phyloP scores from a whole-genome alignment of 805 yeast species.

The Yarrowia phangngaensis region DNA sequence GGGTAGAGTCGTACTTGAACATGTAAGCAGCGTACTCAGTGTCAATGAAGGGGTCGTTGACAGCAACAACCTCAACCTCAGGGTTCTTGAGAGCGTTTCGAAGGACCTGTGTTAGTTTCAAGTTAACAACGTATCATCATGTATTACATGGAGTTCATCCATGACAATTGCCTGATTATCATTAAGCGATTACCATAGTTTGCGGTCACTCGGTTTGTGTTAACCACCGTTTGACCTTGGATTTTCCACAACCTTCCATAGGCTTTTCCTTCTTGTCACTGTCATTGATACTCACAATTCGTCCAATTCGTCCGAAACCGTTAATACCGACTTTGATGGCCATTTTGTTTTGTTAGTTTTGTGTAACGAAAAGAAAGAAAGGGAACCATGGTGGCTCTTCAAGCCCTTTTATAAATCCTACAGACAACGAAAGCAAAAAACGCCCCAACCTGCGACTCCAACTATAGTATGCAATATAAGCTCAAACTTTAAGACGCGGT shows the following conservation, averaged over 20 bases:
- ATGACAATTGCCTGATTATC: neutral
- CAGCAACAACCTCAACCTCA: conserved; percentile 77
- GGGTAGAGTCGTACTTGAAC: conserved; percentile 95
- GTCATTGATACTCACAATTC: conserved; percentile 48
- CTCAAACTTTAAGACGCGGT: too few relatives aligned
- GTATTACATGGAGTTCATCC: neutral
- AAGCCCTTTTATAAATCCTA: conserved; percentile 19
- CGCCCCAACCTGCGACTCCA: too few relatives aligned
- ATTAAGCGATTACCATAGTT: too few relatives aligned
- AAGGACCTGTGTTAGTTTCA: conserved; percentile 40
- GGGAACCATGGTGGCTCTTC: neutral
- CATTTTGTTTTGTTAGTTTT: conserved; percentile 33
- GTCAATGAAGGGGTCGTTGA: conserved; percentile 88
- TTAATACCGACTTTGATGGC: conserved; percentile 75
- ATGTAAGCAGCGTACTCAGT: conserved; percentile 90
- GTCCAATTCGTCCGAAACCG: conserved; percentile 94
- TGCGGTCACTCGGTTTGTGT: too few relatives aligned
- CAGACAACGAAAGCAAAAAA: too few relatives aligned
- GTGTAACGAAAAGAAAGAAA: neutral
- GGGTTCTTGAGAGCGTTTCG: conserved; percentile 73
- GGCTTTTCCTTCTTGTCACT: too few relatives aligned
- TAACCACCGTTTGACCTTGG: too few relatives aligned
- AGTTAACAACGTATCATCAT: neutral
- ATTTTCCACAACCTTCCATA: conserved; percentile 9
- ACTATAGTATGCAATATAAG: too few relatives aligned